Base-by-base conservation (phyloP, 805 yeast genomes). In the Wickerhamiella siamensis region DNA sequence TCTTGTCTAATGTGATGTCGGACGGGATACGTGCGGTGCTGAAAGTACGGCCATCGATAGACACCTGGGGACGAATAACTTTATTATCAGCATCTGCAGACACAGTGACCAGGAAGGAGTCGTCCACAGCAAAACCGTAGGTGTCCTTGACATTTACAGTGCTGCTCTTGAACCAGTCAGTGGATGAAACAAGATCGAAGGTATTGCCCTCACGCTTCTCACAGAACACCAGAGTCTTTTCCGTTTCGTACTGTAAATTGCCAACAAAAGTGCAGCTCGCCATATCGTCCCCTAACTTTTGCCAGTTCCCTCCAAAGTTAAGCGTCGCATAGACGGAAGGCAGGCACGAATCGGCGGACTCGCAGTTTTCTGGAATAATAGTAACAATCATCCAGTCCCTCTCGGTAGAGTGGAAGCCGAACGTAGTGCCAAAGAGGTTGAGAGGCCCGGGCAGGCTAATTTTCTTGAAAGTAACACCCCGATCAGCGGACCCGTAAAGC, bases 21-120 rank as follows among this genome's bases (percentile, higher is more conserved):
- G 73, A 71, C 1, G 98, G 97, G 60, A 84, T 79, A 44, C 71
- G 67, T 0, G 91, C 91, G 44, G 73, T 79, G 0, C 94, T 83
- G 68, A 78, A 91, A 8, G 61, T 65, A 4, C 53, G 47, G 16
- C 97, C 97, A 59, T 88, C 88, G 15, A 75, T 70, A 1, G 95
- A 77, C 1, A 84, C 84, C 49, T 67, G 70, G 0, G 93, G 88
- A 40, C 70, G 68, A 41, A 86, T 62, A 5, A 74, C 65, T 19
- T 71, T 72, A 12, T 65, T 72, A 14, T 63, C 61, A 14, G 60
- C 60, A 26, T 71, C 61, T 2, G 72, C 62, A 4, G 15, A 6
- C 10, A 38, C 21, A 39, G 79, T 86, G 22, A 88, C 72, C 19
- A 82, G 63, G 52, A 72, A 88, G 22, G 73, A 77, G 19, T 81